These are phyloP conservation scores for Larix kaempferi DNA, from an alignment of 75 land plant species.

Conservation along the genomic window DNA sequence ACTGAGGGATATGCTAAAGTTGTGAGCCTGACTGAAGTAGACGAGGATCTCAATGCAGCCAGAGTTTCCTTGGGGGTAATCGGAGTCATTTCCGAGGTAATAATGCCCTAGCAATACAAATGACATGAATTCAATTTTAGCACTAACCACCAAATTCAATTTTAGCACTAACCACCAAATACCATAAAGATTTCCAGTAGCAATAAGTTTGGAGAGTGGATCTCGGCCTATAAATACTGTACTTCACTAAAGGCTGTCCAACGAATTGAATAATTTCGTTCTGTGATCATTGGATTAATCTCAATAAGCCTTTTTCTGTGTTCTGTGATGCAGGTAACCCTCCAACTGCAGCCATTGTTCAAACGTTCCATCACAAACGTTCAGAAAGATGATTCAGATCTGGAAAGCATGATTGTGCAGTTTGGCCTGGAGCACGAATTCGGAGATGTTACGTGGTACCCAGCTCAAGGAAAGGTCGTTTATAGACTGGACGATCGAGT, in stretches of 20 bases:
- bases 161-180: too few relatives aligned
- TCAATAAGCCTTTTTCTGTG: too few relatives aligned
- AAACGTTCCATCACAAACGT: conserved; percentile 29
- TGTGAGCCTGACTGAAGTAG: conserved; percentile 15
- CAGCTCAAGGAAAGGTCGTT: conserved; percentile 23
- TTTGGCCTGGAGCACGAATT: conserved; percentile 25
- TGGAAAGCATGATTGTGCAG: conserved; percentile 15
- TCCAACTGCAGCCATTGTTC: conserved; percentile 37
- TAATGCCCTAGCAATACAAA: not conserved
- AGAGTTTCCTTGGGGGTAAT: conserved; percentile 73
- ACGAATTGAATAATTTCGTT: too few relatives aligned
- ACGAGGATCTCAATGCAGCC: conserved; percentile 54
- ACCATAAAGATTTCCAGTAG: too few relatives aligned
- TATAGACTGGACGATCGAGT: conserved; percentile 25
- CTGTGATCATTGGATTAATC: too few relatives aligned
- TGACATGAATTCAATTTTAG: not conserved
- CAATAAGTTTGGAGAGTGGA: too few relatives aligned
- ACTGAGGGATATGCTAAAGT: conserved; percentile 55
- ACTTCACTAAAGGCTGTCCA: too few relatives aligned
- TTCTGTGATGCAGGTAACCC: conserved; percentile 14
- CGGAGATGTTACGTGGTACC: conserved; percentile 36
- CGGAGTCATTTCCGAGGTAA: conserved; percentile 71
- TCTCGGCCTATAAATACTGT: too few relatives aligned
- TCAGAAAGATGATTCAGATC: conserved; percentile 8
- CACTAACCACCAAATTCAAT: too few relatives aligned